These are phyloP conservation scores for Amanita fuliginea DNA, from an alignment of 768 basidiomycete species.

Conservation along the genomic window DNA sequence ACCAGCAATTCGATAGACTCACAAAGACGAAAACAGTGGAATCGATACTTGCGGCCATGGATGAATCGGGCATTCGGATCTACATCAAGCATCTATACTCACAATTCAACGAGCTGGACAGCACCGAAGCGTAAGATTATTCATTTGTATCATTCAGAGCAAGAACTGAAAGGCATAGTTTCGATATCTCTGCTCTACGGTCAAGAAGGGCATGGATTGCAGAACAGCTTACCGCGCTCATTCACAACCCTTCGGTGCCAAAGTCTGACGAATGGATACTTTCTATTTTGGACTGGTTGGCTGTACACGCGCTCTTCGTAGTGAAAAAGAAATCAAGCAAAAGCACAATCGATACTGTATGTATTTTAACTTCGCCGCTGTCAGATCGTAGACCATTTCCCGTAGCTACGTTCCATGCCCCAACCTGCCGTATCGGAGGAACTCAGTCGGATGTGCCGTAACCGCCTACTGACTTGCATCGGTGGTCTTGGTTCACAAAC, in stretches of 20 bases:
- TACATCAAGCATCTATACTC: constrained; percentile 67
- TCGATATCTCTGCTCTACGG: constrained; percentile 35
- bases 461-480: constrained; percentile 60
- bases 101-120: constrained; percentile 43
- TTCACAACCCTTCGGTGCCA: constrained; percentile 71
- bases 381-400: not conserved
- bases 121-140: constrained; percentile 28
- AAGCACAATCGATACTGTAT: constrained; percentile 44
- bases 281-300: constrained; percentile 69
- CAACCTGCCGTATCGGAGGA: constrained; percentile 65
- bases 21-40: constrained; percentile 93
- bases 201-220: constrained; percentile 70
- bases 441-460: constrained; percentile 54
- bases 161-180: constrained; percentile 19
- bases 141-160: not conserved
- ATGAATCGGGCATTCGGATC: constrained; percentile 57
- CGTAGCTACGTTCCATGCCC: constrained; percentile 50
- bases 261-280: constrained; percentile 74
- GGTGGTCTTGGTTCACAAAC: constrained; percentile 60
- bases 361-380: constrained; percentile 15
- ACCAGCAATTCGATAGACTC: constrained; percentile 81
- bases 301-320: constrained; percentile 71
- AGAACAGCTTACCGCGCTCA: constrained; percentile 71
- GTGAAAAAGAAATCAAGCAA: constrained; percentile 66
- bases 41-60: constrained; percentile 66